Percentiles rank a stretch among this genome's conserved stretches.
Evolutionary conservation across 441 rosid genomes (phyloP).

Genomic region (Eutrema salsugineum): DNA sequence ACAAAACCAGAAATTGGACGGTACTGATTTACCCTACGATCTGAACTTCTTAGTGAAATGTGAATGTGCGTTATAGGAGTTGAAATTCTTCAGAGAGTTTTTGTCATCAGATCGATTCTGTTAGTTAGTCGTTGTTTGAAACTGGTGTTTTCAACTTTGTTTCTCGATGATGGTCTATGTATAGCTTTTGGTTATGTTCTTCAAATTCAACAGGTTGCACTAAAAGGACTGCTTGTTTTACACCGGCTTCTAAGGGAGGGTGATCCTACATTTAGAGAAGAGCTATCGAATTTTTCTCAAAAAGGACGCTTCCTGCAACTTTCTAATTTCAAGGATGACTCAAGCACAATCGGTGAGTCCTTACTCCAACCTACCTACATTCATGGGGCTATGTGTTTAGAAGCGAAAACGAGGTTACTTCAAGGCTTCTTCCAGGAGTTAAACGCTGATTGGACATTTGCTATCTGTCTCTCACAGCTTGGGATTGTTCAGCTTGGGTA

Average conservation of each 20-base stretch:
- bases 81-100: neutral
- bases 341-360: conserved; percentile 70
- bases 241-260: conserved; percentile 92
- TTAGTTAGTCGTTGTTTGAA: neutral
- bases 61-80: neutral
- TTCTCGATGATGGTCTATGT: neutral
- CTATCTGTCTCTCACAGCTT: conserved; percentile 45
- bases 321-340: conserved; percentile 96
- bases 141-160: neutral
- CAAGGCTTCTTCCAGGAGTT: neutral
- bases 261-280: conserved; percentile 91
- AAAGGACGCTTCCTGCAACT: conserved; percentile 82
- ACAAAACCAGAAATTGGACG: conserved; percentile 83
- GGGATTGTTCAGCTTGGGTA: conserved; percentile 99
- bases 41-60: neutral
- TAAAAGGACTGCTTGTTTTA: conserved; percentile 81
- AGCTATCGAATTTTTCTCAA: conserved; percentile 61
- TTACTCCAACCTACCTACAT: neutral
- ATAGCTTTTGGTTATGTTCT: neutral
- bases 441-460: neutral
- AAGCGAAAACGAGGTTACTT: neutral
- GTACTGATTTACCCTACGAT: conserved; percentile 25
- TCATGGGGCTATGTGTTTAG: neutral
- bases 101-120: neutral
- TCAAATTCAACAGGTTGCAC: conserved; percentile 62